Percentiles rank a stretch among this genome's conserved stretches.
Evolutionary conservation across 345 rosid species (phyloP).

Genomic region (Arabidopsis thaliana): TAIR10.1 NC_003071.7:15666001-15666500

Average conservation of each 20-base stretch:
- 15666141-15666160: constrained; percentile 72
- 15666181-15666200: constrained; percentile 68
- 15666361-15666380: constrained; percentile 61
- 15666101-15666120: constrained; percentile 57
- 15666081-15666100: constrained; percentile 57
- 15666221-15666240: constrained; percentile 82
- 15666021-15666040: constrained; percentile 52
- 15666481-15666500: constrained; percentile 69
- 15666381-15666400: constrained; percentile 53
- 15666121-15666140: constrained; percentile 72
- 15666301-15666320: constrained; percentile 74
- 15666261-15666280: constrained; percentile 60
- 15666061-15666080: constrained; percentile 79
- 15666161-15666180: constrained; percentile 69
- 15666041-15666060: constrained; percentile 83
- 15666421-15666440: constrained; percentile 66
- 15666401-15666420: constrained; percentile 64
- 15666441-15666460: constrained; percentile 83
- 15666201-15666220: constrained; percentile 75
- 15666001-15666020: constrained; percentile 66
- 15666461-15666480: constrained; percentile 90
- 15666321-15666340: constrained; percentile 68
- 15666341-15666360: constrained; percentile 81
- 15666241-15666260: constrained; percentile 75
- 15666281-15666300: constrained; percentile 50